Percentiles rank a stretch among this genome's conserved stretches.
Evolutionary conservation across 1,284 basidiomycete genomes (phyloP).

Genomic region (Ustilago bromivora): DNA sequence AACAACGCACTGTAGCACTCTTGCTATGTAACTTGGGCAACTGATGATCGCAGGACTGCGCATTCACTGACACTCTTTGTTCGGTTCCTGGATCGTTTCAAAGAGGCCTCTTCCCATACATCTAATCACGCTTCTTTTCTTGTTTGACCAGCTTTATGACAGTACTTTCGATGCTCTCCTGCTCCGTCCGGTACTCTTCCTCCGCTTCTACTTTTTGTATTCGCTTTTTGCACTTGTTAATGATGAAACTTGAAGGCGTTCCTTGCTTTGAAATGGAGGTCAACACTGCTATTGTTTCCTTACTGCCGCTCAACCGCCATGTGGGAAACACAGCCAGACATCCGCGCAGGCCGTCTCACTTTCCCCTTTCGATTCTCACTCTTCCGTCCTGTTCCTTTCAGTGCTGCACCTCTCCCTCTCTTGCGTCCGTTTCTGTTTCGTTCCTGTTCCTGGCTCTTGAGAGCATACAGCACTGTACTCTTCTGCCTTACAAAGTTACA

Average conservation of each 20-base stretch:
- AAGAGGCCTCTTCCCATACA: conserved; percentile 8
- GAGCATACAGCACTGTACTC: not conserved
- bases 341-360: conserved; percentile 12
- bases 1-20: not conserved
- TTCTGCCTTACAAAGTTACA: conserved; percentile 1
- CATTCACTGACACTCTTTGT: not conserved
- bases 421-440: conserved; percentile 4
- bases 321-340: conserved; percentile 13
- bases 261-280: not conserved
- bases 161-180: not conserved
- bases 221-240: not conserved
- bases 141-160: not conserved
- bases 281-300: not conserved
- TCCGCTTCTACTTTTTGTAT: not conserved
- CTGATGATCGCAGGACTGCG: not conserved
- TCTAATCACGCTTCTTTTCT: not conserved
- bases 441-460: conserved; percentile 17
- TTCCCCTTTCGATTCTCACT: conserved; percentile 11
- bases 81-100: conserved; percentile 16
- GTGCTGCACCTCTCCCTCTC: not conserved
- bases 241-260: not conserved
- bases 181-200: not conserved
- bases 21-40: not conserved
- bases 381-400: not conserved
- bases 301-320: conserved; percentile 16